These are phyloP conservation scores for Amanita phalloides DNA, from an alignment of 768 basidiomycete species.

Conservation along the genomic window DNA sequence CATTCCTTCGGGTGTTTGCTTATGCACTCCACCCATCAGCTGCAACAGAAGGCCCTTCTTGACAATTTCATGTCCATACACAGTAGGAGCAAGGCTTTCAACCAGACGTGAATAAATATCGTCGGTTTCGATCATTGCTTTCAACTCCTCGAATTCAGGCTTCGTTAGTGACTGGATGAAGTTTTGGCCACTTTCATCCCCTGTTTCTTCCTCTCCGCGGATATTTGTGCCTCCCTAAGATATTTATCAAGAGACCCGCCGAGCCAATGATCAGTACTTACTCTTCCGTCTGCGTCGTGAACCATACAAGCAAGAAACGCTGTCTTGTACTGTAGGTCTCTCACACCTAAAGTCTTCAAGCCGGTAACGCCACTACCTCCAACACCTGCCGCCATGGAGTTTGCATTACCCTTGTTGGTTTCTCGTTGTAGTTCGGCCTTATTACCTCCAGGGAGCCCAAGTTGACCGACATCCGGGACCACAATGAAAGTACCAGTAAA, in stretches of 20 bases:
- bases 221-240: constrained; percentile 74
- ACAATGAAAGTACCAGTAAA: constrained; percentile 98
- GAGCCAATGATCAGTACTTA: constrained; percentile 27
- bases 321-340: constrained; percentile 96
- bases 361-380: constrained; percentile 85
- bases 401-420: constrained; percentile 53
- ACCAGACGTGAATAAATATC: constrained; percentile 94
- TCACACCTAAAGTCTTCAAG: constrained; percentile 86
- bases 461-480: constrained; percentile 94
- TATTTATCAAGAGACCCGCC: constrained; percentile 3
- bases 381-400: constrained; percentile 48
- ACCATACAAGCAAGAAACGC: constrained; percentile 99
- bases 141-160: constrained; percentile 92
- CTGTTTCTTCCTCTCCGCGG: constrained; percentile 78
- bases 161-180: constrained; percentile 87
- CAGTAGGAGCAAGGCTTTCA: constrained; percentile 92
- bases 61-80: constrained; percentile 98
- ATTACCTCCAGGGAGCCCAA: constrained; percentile 92
- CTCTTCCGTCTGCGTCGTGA: constrained; percentile 79
- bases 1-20: constrained; percentile 93
- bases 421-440: constrained; percentile 86
- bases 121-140: constrained; percentile 87
- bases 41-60: constrained; percentile 96
- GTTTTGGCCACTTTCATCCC: constrained; percentile 68
- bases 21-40: constrained; percentile 98